Base-by-base conservation (phyloP, 305 asterid genomes). In the Plantago rigida region DNA sequence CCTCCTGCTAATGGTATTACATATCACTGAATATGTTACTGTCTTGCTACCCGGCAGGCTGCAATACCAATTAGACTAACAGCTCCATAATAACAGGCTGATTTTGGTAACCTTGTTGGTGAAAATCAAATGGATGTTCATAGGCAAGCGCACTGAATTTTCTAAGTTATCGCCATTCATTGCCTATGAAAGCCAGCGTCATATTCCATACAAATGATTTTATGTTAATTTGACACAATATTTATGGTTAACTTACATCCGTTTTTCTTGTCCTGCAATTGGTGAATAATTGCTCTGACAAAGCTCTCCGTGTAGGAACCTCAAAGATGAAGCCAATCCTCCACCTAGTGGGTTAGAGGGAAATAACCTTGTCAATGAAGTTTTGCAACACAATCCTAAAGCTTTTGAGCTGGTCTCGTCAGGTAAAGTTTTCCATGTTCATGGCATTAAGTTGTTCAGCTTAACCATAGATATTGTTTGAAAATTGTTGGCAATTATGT, bases 371-470 rank as follows among this genome's bases (percentile, higher is more conserved):
- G 75, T 71, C 69, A 79, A 83, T 69, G 94, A 82, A 78, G 88
- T 89, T 68, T 72, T 93, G 70, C 76, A 81, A 67, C 83, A 73
- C 49, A 83, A 82, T 70, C 72, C 95, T 44, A 84, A 81, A 64
- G 85, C 94, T 63, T 82, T 82, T 72, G 85, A 78, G 66, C 73
- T 69, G 63, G 69, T 34, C 22, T 58, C 67, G 73, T 87, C 88
- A 81, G 96, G 94, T 87, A 89, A 82, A 80, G 72, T 17, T 75
- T 73, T 74, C 82, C 71, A 55, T 50, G 58, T 55, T 70, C 3
- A 65, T 26, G 53, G 49, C 51, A 48, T 13, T 62, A 51, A 39
- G 60, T 62, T 61, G 56, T 24, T 50, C 57, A 64, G 53, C 60
- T 69, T 29, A 17, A 17, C 19, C 19, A 17, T 17, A 17, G 0